These are phyloP conservation scores for Ogataea nonfermentans DNA, from an alignment of 805 yeast species.

Conservation along the genomic window DNA sequence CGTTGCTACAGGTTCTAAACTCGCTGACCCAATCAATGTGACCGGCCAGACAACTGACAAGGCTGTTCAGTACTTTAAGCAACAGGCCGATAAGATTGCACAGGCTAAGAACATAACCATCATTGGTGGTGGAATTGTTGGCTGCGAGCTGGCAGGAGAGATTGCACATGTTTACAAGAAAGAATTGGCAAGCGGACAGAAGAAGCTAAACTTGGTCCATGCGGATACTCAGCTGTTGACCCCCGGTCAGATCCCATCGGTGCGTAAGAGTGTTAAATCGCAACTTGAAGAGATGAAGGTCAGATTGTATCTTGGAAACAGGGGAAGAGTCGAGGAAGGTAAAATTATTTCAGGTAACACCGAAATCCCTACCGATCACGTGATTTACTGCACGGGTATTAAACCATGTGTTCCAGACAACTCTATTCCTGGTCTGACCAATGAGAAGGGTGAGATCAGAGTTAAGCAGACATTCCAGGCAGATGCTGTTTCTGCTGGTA, in stretches of 20 bases:
- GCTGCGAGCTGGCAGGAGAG: conserved; percentile 35
- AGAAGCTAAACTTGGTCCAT: conserved; percentile 28
- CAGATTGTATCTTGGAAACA: conserved; percentile 9
- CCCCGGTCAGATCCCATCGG: not conserved
- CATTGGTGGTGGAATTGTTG: conserved; percentile 36
- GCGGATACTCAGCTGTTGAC: conserved; percentile 15
- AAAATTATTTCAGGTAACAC: conserved; percentile 6
- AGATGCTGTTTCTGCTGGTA: conserved; percentile 16
- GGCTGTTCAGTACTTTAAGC: conserved; percentile 15
- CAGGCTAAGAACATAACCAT: conserved; percentile 29
- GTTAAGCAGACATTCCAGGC: conserved; percentile 27
- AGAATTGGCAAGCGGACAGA: conserved; percentile 16
- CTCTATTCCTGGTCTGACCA: conserved; percentile 9
- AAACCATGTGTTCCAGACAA: conserved; percentile 7
- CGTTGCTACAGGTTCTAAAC: conserved; percentile 34
- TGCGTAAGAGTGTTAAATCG: conserved; percentile 5
- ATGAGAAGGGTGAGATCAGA: conserved; percentile 14
- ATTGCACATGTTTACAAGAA: conserved; percentile 22
- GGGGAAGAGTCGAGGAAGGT: conserved; percentile 5
- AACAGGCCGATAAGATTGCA: conserved; percentile 16
- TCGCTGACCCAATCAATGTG: conserved; percentile 28
- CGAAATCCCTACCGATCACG: conserved; percentile 10
- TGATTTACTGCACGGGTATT: conserved; percentile 14
- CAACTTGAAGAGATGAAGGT: conserved; percentile 9
- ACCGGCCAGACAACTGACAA: conserved; percentile 7